Base-by-base conservation (phyloP, 805 yeast species). In the Yamadazyma sp. region DNA sequence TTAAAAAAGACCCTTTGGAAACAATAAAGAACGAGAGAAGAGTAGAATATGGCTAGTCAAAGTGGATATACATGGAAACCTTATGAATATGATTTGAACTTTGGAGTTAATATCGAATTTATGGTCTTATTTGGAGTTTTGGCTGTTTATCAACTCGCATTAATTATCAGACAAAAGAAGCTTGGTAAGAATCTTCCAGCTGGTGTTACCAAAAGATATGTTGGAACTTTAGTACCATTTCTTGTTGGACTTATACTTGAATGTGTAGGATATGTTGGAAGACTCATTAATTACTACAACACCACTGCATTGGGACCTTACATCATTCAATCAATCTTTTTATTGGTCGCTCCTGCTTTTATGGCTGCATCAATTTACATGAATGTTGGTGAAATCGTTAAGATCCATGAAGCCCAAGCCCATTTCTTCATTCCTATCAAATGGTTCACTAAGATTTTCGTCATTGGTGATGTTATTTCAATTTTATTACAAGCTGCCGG, bases 331-430 rank as follows among this genome's bases (percentile, higher is more conserved):
- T 27, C 51, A 1, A 38, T 55, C 13, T 39, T 53, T 9, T 27
- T 59, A 23, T 42, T 58, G 25, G 40, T 59, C 21, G 58, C 62
- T 0, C 65, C 65, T 3, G 47, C 62, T 1, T 43, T 58, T 10
- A 48, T 50, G 31, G 56, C 61, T 3, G 64, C 59, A 1, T 37
- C 60, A 1, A 51, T 58, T 16, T 60, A 60, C 35, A 55, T 58
- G 61, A 10, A 48, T 3, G 53, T 58, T 33, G 62, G 57, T 11
- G 38, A 52, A 35, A 25, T 58, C 20, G 39, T 55, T 5, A 37
- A 15, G 14, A 14, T 7, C 7, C 26, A 18, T 25, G 37, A 50
- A 20, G 44, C 39, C 25, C 35, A 43, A 7, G 30, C 40, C 14
- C 43, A 26, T 14, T 26, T 16, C 14, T 44, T 7, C 23, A 45